Base-by-base conservation (phyloP, 108 stramenopile genomes). In the Thalassiosira profunda region DNA sequence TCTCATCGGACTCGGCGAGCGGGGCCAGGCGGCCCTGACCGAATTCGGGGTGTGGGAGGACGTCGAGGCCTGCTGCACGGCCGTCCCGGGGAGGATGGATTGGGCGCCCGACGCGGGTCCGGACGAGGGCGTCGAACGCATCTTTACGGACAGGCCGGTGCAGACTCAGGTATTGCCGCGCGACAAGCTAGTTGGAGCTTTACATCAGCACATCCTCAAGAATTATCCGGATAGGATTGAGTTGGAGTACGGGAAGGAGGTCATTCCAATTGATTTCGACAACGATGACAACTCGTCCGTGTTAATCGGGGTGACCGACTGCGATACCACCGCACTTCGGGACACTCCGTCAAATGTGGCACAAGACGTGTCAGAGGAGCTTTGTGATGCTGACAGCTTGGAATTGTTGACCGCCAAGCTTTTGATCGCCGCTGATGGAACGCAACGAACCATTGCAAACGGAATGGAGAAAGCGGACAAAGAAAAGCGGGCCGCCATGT, bases 51-150 rank as follows among this genome's bases (percentile, higher is more conserved):
- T 84, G 0, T 89, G 86, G 91, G 79, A 92, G 23, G 83, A 68
- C 30, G 80, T 86, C 1, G 56, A 85, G 38, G 58, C 62, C 8
- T 81, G 78, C 53, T 84, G 85, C 54, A 80, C 77, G 9, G 76
- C 82, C 38, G 87, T 90, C 2, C 68, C 86, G 4, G 97, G 97
- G 5, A 63, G 94, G 26, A 86, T 76, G 55, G 93, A 96, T 79
- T 97, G 95, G 94, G 47, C 79, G 12, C 89, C 89, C 9, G 89
- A 79, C 41, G 57, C 71, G 2, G 77, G 68, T 23, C 87, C 88
- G 30, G 83, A 79, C 3, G 79, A 76, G 41, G 79, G 71, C 30
- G 84, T 85, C 14, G 86, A 88, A 73, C 59, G 85, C 8, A 83
- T 93, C n/a, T 87, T 89, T 65, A 84, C 82, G 6, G 84, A 82